phyloP scores from a whole-genome alignment of 345 rosid genomes.

The Abelmoschus esculentus region DNA sequence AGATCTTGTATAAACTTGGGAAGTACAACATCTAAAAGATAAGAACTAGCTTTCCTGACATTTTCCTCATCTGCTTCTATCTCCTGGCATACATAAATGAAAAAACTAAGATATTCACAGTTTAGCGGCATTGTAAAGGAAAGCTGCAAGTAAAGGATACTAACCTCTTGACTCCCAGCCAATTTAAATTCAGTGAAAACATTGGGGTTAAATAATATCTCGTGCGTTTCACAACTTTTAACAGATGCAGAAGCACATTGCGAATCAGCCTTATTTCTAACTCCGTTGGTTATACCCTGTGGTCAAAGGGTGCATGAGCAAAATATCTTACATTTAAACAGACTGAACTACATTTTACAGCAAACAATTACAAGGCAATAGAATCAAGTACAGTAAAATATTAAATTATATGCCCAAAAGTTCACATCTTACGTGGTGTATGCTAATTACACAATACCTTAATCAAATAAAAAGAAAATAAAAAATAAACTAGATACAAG shows the following conservation, averaged over 20 bases:
- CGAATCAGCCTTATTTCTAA: constrained; percentile 17
- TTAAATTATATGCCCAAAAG: neutral
- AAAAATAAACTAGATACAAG: neutral
- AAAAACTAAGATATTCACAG: neutral
- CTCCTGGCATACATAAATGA: constrained; percentile 42
- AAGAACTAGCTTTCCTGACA: constrained; percentile 78
- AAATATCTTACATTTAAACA: neutral
- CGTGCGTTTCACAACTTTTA: constrained; percentile 34
- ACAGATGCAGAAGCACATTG: constrained; percentile 33
- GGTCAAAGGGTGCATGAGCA: neutral
- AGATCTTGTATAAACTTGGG: constrained; percentile 94
- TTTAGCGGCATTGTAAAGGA: neutral
- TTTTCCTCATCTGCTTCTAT: constrained; percentile 72
- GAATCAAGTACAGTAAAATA: too few species aligned
- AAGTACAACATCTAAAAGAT: constrained; percentile 66
- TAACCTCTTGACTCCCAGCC: constrained; percentile 79
- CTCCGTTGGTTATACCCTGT: constrained; percentile 32
- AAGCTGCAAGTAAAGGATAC: neutral
- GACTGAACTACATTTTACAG: neutral
- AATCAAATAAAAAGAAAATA: neutral
- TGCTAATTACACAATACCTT: neutral
- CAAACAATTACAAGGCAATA: neutral
- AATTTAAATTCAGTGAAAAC: constrained; percentile 86
- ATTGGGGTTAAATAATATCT: constrained; percentile 84
- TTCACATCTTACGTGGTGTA: neutral